Conservation (phyloP, 2,329 filamentous ascomycete genomes). For the Microcyclosporella mali region DNA sequence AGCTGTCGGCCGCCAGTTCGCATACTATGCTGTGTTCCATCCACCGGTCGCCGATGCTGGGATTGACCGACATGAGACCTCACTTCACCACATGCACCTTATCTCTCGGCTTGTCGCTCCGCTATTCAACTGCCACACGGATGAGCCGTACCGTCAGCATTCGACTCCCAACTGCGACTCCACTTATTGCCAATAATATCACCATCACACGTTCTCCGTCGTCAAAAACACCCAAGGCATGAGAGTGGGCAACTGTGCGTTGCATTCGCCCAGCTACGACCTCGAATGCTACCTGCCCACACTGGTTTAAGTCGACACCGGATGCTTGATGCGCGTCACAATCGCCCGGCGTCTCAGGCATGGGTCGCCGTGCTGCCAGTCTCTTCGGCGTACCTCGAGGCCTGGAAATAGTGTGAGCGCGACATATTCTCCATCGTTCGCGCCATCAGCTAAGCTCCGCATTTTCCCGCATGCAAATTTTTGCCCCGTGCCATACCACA, state of each 20-base stretch:
- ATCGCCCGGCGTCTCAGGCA: background rate
- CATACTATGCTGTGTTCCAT: no score
- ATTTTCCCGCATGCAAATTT: background rate
- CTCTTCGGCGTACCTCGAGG: background rate
- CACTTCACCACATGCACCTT: no score
- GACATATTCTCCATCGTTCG: background rate
- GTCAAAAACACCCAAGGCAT: background rate
- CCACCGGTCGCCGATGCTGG: no score
- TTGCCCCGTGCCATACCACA: background rate
- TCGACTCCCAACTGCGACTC: no score
- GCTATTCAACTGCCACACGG: no score
- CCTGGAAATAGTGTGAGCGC: conserved; percentile 1
- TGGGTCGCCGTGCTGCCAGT: background rate
- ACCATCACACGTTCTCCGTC: no score
- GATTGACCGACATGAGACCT: no score
- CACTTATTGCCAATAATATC: no score
- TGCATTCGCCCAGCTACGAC: background rate
- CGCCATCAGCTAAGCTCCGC: background rate
- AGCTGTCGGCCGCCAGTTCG: no score
- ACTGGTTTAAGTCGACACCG: no score
- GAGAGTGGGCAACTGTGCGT: background rate
- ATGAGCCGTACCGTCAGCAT: no score
- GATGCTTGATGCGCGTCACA: background rate
- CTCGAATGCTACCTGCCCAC: background rate
- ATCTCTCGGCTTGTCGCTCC: no score